Conservation (phyloP, 345 rosid genomes). For the Hibiscus mutabilis region DNA sequence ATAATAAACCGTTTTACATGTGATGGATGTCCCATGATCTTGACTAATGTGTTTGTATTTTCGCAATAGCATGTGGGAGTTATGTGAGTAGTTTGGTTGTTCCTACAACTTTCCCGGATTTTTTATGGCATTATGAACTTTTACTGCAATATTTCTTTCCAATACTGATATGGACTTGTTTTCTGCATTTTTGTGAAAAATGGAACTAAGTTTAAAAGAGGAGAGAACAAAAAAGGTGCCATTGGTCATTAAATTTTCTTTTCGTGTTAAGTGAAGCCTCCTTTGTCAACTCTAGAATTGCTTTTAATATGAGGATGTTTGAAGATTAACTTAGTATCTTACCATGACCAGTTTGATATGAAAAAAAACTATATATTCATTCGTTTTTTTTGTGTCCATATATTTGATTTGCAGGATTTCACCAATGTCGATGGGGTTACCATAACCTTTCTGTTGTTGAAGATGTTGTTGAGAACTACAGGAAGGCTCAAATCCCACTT, state of each 20-base stretch:
- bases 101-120: no score
- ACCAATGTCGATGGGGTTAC: slow-evolving; percentile 99
- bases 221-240: not conserved
- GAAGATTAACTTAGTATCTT: not conserved
- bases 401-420: slow-evolving; percentile 58
- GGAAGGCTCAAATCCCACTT: slow-evolving; percentile 77
- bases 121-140: no score
- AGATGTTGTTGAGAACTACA: slow-evolving; percentile 85
- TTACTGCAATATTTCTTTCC: no score
- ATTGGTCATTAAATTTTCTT: not conserved
- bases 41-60: not conserved
- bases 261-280: not conserved
- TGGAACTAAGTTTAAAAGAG: not conserved
- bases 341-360: not conserved
- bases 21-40: not conserved
- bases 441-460: slow-evolving; percentile 87
- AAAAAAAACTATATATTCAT: not conserved
- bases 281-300: not conserved
- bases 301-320: not conserved
- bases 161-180: not conserved
- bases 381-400: not conserved
- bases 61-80: not conserved
- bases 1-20: not conserved
- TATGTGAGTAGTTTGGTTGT: no score
- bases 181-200: not conserved